Conservation (phyloP, 2,329 filamentous ascomycete genomes). For the Xylaria sp. region DNA sequence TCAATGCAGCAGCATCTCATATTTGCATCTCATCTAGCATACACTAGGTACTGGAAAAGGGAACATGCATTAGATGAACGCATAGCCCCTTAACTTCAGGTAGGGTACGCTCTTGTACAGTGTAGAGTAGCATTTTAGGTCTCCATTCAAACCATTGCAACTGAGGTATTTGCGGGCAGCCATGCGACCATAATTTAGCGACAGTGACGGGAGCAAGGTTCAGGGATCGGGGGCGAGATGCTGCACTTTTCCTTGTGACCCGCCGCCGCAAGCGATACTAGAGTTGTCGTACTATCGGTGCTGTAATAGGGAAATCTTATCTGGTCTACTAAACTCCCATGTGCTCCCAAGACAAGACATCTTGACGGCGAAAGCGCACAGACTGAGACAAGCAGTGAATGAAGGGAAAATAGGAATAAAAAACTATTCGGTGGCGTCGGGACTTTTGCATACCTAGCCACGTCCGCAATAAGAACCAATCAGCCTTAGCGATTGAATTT, state of each 20-base stretch:
- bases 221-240: slow-evolving; percentile 26
- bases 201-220: slow-evolving; percentile 32
- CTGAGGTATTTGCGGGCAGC: slow-evolving; percentile 39
- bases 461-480: slow-evolving; percentile 1
- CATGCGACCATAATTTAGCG: slow-evolving; percentile 20
- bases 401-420: neutral
- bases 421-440: neutral
- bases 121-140: slow-evolving; percentile 29
- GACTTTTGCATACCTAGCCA: neutral
- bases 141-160: slow-evolving; percentile 34
- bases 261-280: slow-evolving; percentile 32
- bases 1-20: slow-evolving; percentile 6
- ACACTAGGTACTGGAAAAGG: slow-evolving; percentile 15
- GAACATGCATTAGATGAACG: slow-evolving; percentile 16
- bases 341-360: neutral
- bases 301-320: neutral
- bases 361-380: slow-evolving; percentile 1
- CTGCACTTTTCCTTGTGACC: slow-evolving; percentile 20
- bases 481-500: neutral
- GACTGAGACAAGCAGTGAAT: neutral
- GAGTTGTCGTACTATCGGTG: neutral
- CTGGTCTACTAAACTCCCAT: neutral
- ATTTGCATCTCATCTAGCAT: slow-evolving; percentile 12
- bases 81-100: slow-evolving; percentile 11
- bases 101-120: slow-evolving; percentile 22